Evolutionary conservation across 139 green algal genomes (phyloP).

Genomic region (Bryopsis sp.): DNA sequence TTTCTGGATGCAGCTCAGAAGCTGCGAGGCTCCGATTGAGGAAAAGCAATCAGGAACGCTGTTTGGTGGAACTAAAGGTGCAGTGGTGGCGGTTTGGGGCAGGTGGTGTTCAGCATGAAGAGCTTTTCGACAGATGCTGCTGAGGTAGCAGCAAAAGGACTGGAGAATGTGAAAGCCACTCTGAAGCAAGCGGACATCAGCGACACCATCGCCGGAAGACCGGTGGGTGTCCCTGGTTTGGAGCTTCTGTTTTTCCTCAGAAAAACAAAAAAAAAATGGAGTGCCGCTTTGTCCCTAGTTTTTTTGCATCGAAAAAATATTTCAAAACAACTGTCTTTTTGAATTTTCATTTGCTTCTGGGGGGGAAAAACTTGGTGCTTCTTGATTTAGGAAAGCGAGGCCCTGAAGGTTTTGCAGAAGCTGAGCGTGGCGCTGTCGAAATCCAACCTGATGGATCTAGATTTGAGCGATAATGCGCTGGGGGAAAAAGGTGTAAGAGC

Average conservation of each 20-base stretch:
- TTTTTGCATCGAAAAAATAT: too few species aligned
- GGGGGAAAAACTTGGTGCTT: too few species aligned
- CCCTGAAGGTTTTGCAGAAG: conserved; percentile 61
- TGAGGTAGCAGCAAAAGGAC: conserved; percentile 56
- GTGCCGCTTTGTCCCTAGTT: too few species aligned
- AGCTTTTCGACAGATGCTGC: conserved; percentile 75
- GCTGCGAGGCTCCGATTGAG: too few species aligned
- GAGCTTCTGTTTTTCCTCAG: background rate
- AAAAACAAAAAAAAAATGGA: too few species aligned
- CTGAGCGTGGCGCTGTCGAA: conserved; percentile 46
- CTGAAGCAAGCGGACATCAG: conserved; percentile 72
- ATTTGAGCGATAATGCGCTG: conserved; percentile 87
- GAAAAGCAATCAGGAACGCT: too few species aligned
- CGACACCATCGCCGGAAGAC: conserved; percentile 81
- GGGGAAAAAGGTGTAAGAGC: conserved; percentile 88
- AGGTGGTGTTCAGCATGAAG: conserved; percentile 84
- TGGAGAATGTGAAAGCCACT: conserved; percentile 40
- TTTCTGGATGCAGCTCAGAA: background rate
- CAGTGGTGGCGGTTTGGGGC: too few species aligned
- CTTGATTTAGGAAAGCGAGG: conserved; percentile 65
- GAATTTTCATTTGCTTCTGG: too few species aligned
- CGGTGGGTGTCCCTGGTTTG: conserved; percentile 27
- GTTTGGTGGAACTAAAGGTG: too few species aligned
- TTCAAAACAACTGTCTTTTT: too few species aligned
- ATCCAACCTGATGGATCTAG: conserved; percentile 43